A percentile compares a stretch with the other conserved stretches of the same genome.
phyloP scores from a whole-genome alignment of 1,139 yeast genomes.

The Candida mesenterica region DNA sequence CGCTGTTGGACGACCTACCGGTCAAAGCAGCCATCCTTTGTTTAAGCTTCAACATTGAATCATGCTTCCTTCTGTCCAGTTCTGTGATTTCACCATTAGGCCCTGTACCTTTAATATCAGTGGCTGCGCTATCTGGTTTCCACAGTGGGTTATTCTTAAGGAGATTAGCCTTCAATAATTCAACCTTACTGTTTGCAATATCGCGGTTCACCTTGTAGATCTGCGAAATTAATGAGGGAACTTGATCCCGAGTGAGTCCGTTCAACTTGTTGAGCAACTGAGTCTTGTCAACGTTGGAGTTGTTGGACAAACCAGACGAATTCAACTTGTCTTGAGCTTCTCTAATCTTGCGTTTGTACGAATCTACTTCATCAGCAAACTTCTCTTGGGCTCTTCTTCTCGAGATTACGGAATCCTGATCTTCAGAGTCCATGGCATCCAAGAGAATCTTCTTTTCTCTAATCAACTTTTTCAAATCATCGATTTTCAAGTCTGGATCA shows the following conservation, averaged over 20 bases:
- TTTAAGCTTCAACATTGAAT: constrained; percentile 70
- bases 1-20: constrained; percentile 53
- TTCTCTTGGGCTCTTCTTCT: constrained; percentile 22
- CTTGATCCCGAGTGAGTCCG: constrained; percentile 55
- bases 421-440: constrained; percentile 71
- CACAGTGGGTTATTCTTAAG: constrained; percentile 62
- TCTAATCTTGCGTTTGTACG: constrained; percentile 60
- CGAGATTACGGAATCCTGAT: constrained; percentile 42
- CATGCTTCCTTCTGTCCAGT: constrained; percentile 73
- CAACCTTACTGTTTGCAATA: constrained; percentile 66
- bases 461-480: constrained; percentile 59
- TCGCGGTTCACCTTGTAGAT: constrained; percentile 64
- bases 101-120: constrained; percentile 71
- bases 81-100: constrained; percentile 84
- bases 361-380: constrained; percentile 53
- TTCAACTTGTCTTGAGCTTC: constrained; percentile 53
- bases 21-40: constrained; percentile 92
- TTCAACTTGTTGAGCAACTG: constrained; percentile 51
- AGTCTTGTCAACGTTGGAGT: constrained; percentile 39
- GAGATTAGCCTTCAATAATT: constrained; percentile 54
- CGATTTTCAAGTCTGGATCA: constrained; percentile 33
- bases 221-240: constrained; percentile 65
- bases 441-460: constrained; percentile 69
- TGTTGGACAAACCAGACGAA: constrained; percentile 30
- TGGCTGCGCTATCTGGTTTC: constrained; percentile 43